Conservation (phyloP, 495 filamentous ascomycete species). For the Astrocystis sublimbata region DNA sequence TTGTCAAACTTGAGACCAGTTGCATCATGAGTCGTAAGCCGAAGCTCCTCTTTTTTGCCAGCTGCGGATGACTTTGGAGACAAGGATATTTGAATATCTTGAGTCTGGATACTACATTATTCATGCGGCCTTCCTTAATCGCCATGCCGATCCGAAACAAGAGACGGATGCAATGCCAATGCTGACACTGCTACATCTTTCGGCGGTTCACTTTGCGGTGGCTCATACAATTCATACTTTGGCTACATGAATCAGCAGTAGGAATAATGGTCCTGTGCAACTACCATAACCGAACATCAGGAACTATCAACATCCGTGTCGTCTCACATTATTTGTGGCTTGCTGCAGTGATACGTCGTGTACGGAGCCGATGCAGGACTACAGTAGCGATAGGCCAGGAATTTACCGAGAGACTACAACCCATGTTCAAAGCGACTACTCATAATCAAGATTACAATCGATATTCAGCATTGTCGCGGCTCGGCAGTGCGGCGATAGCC, state of each 20-base stretch:
- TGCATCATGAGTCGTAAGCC: conserved; percentile 8
- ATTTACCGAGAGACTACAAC: background rate
- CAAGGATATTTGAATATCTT: background rate
- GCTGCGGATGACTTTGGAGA: background rate
- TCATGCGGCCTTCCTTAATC: background rate
- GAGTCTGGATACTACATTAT: background rate
- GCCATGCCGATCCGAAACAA: background rate
- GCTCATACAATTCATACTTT: background rate
- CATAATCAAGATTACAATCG: background rate
- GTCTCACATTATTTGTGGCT: background rate
- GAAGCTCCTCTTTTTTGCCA: background rate
- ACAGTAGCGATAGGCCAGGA: conserved; percentile 7
- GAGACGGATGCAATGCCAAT: background rate
- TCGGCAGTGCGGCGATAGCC: background rate
- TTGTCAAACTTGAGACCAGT: conserved; percentile 7
- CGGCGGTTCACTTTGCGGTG: background rate
- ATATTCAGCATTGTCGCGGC: conserved; percentile 4
- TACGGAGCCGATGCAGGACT: background rate
- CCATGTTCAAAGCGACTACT: background rate
- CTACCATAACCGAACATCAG: background rate
- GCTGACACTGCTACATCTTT: background rate
- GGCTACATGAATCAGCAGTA: background rate
- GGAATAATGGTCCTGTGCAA: background rate
- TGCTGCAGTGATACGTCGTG: background rate
- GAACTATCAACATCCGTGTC: background rate